Percentiles rank a stretch among this genome's conserved stretches.
phyloP scores from a whole-genome alignment of 225 moss, liverwort and hornwort species.

The Anthoceros angustus region DNA sequence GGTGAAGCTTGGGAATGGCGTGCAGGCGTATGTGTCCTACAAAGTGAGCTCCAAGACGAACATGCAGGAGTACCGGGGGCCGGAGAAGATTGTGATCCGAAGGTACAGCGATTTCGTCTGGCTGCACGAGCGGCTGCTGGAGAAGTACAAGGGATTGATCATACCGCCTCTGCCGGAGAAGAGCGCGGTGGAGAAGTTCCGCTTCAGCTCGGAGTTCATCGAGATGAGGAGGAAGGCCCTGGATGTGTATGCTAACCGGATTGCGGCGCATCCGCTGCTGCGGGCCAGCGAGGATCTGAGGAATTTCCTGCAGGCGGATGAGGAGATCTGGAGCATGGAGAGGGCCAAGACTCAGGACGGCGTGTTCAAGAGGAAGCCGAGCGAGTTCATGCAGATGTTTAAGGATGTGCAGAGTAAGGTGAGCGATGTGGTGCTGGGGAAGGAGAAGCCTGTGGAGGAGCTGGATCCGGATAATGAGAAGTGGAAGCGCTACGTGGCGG shows the following conservation, averaged over 20 bases:
- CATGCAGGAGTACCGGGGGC: slow-evolving; percentile 83
- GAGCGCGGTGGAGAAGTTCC: slow-evolving; percentile 99
- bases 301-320: slow-evolving; percentile 98
- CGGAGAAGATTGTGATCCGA: slow-evolving; percentile 90
- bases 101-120: slow-evolving; percentile 94
- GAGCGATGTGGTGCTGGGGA: slow-evolving; percentile 86
- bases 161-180: slow-evolving; percentile 86
- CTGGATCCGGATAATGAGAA: slow-evolving; percentile 82
- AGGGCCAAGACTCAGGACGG: slow-evolving; percentile 54
- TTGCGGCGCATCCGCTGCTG: slow-evolving; percentile 80
- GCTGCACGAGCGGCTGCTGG: slow-evolving; percentile 70
- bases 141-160: slow-evolving; percentile 76
- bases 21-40: slow-evolving; percentile 96
- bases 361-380: slow-evolving; percentile 87
- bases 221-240: slow-evolving; percentile 86
- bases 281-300: slow-evolving; percentile 88
- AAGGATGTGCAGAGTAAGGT: slow-evolving; percentile 96
- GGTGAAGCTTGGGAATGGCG: slow-evolving; percentile 83
- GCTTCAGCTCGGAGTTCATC: slow-evolving; percentile 96
- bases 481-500: slow-evolving; percentile 64
- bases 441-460: slow-evolving; percentile 93
- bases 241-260: slow-evolving; percentile 78
- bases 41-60: slow-evolving; percentile 98
- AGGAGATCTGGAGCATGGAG: slow-evolving; percentile 93
- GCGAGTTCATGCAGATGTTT: slow-evolving; percentile 96